Percentiles rank a stretch among this genome's conserved stretches.
These are phyloP conservation scores for Taiozyma sp. DNA, from an alignment of 1,139 yeast species.

Conservation along the genomic window DNA sequence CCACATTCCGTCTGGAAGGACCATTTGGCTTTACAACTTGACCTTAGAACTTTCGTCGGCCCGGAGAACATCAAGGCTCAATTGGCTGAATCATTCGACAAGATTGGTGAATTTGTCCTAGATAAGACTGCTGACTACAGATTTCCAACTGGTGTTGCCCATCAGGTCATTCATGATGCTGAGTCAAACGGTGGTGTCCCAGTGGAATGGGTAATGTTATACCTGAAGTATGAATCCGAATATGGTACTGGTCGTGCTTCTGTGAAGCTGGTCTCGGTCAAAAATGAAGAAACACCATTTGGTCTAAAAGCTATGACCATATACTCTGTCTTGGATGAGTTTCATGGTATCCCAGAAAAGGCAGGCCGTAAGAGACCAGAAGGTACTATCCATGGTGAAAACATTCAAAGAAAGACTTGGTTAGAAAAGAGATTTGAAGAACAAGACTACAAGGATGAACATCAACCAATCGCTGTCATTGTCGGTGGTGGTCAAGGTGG, in stretches of 20 bases:
- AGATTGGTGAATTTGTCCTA: slow-evolving; percentile 26
- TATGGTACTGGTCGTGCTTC: slow-evolving; percentile 34
- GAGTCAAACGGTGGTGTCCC: slow-evolving; percentile 24
- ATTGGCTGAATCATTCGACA: slow-evolving; percentile 14
- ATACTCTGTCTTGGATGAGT: slow-evolving; percentile 33
- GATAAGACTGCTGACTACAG: slow-evolving; percentile 29
- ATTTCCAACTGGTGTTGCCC: slow-evolving; percentile 26
- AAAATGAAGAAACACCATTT: slow-evolving; percentile 23
- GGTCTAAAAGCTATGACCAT: slow-evolving; percentile 31
- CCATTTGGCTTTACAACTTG: slow-evolving; percentile 31
- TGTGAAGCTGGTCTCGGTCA: slow-evolving; percentile 30
- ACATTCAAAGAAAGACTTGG: slow-evolving; percentile 31
- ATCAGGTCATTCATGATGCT: slow-evolving; percentile 27
- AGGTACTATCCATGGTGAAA: slow-evolving; percentile 37
- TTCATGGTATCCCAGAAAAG: slow-evolving; percentile 31
- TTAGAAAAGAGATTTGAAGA: slow-evolving; percentile 27
- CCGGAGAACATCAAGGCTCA: slow-evolving; percentile 24
- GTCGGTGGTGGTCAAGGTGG: slow-evolving; percentile 46
- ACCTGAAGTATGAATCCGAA: slow-evolving; percentile 28
- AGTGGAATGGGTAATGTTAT: slow-evolving; percentile 33
- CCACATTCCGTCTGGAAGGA: slow-evolving; percentile 35
- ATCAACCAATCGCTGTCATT: slow-evolving; percentile 36
- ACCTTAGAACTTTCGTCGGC: slow-evolving; percentile 30
- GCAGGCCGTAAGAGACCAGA: slow-evolving; percentile 30
- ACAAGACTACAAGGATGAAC: slow-evolving; percentile 25